Base-by-base conservation (phyloP, 2,329 filamentous ascomycete species). In the Xylogone sp. region DNA sequence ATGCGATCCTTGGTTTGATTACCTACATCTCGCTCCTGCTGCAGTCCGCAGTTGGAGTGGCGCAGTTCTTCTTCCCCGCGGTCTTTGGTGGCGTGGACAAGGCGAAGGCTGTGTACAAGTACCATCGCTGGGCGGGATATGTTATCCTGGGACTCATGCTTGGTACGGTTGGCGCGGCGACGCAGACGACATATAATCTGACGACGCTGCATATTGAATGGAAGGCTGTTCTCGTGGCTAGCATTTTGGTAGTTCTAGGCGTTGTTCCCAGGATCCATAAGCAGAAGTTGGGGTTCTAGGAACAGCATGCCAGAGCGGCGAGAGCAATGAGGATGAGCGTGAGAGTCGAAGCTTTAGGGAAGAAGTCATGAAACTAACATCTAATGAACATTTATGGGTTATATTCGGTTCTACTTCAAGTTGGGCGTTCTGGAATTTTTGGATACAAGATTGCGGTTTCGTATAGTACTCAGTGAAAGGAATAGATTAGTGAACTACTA, bases 91-190 rank as follows among this genome's bases (percentile, higher is more conserved):
- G 89, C 51, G 83, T 86, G 56, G 84, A 89, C 21, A 84, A 83
- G 2, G 93, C 91, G 19, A 95, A 92, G 77, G 76, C 76, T 21
- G 68, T 96, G 42, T 97, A 93, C 78, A 97, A 96, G 71, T 96
- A 92, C 63, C 94, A 97, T 68, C 83, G 93, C 24, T 71, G 80
- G 49, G 79, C 77, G 20, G 94, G 93, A 2, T 97, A 99, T 66
- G 58, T 83, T 7, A 73, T 92, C 53, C 71, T 93, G 49, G 64
- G 86, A 47, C 62, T 95, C 61, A 76, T 93, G 55, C 71, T 96
- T 55, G 83, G 81, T 9, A 94, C 92, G 0, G 79, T 96, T 39
- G 74, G 79, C 46, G 85, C 86, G 21, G 89, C 92, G 1, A 90
- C 85, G 2, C 77, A 84, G 71, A 97, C 93, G 1, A 76, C 79